Conservation (phyloP, 2,329 filamentous ascomycete species). For the Arachnopeziza araneosa region DNA sequence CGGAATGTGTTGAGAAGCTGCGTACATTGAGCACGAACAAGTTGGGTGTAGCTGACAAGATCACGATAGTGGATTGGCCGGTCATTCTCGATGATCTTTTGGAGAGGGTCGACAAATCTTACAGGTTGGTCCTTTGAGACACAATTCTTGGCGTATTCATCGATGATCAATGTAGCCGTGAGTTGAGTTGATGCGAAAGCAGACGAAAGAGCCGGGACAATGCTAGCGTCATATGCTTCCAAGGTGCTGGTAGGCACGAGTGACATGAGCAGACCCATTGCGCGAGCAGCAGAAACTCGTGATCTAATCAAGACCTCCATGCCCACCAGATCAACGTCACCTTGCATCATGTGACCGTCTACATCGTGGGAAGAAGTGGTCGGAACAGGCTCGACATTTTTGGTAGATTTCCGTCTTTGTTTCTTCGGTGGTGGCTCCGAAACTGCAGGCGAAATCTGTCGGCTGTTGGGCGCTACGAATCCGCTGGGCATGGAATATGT, state of each 20-base stretch:
- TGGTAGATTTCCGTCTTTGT: slow-evolving; percentile 78
- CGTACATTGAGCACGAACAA: slow-evolving; percentile 85
- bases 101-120: slow-evolving; percentile 60
- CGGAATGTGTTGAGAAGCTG: slow-evolving; percentile 87
- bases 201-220: slow-evolving; percentile 64
- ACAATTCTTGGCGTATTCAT: slow-evolving; percentile 73
- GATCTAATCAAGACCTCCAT: slow-evolving; percentile 84
- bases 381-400: slow-evolving; percentile 63
- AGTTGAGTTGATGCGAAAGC: slow-evolving; percentile 82
- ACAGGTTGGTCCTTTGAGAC: slow-evolving; percentile 44
- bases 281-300: slow-evolving; percentile 78
- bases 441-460: slow-evolving; percentile 39
- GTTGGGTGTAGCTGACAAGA: slow-evolving; percentile 81
- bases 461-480: slow-evolving; percentile 40
- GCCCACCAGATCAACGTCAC: slow-evolving; percentile 91
- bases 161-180: slow-evolving; percentile 74
- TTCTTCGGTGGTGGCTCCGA: slow-evolving; percentile 61
- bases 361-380: slow-evolving; percentile 82
- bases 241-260: slow-evolving; percentile 60
- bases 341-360: slow-evolving; percentile 95
- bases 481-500: slow-evolving; percentile 58
- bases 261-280: slow-evolving; percentile 79
- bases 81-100: slow-evolving; percentile 73
- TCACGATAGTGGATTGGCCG: slow-evolving; percentile 82
- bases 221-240: slow-evolving; percentile 57